These are phyloP conservation scores for Saccharomyces mikatae DNA, from an alignment of 805 yeast species.

Conservation along the genomic window DNA sequence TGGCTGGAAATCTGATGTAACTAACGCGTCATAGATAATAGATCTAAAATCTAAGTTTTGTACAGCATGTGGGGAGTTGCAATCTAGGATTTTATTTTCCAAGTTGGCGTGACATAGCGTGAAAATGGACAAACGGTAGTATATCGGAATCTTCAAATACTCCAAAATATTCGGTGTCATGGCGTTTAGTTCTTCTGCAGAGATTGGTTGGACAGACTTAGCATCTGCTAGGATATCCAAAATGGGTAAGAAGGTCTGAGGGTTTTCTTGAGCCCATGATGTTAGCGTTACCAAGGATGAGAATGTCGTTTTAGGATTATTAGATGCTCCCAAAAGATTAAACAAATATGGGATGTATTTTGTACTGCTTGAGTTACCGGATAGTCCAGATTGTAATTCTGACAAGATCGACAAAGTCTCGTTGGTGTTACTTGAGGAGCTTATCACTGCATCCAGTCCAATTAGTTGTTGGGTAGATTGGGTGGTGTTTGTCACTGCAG, in stretches of 20 bases:
- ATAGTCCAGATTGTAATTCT: slow-evolving; percentile 10
- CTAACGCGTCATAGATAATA: slow-evolving; percentile 24
- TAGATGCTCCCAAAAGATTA: slow-evolving; percentile 16
- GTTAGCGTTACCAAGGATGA: slow-evolving; percentile 19
- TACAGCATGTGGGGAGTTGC: slow-evolving; percentile 26
- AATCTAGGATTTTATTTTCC: slow-evolving; percentile 15
- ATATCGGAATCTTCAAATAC: slow-evolving; percentile 22
- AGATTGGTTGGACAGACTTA: slow-evolving; percentile 6
- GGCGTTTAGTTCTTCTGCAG: slow-evolving; percentile 16
- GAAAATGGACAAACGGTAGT: slow-evolving; percentile 25
- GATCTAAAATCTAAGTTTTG: slow-evolving; percentile 28
- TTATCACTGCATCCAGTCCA: slow-evolving; percentile 17
- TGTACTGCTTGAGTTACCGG: slow-evolving; percentile 8
- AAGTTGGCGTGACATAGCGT: slow-evolving; percentile 23
- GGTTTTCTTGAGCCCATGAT: slow-evolving; percentile 16
- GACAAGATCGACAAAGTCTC: slow-evolving; percentile 16
- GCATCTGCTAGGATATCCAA: slow-evolving; percentile 16
- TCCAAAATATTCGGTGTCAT: slow-evolving; percentile 21
- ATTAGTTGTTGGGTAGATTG: slow-evolving; percentile 20
- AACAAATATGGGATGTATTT: slow-evolving; percentile 19
- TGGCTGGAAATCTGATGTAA: slow-evolving; percentile 25
- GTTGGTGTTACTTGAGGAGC: slow-evolving; percentile 17
- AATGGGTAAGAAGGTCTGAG: slow-evolving; percentile 16
- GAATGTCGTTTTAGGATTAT: slow-evolving; percentile 19
- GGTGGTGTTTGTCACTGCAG: slow-evolving; percentile 13